Evolutionary conservation across 768 basidiomycete species (phyloP).

Genomic region (Tylopilus sp.): DNA sequence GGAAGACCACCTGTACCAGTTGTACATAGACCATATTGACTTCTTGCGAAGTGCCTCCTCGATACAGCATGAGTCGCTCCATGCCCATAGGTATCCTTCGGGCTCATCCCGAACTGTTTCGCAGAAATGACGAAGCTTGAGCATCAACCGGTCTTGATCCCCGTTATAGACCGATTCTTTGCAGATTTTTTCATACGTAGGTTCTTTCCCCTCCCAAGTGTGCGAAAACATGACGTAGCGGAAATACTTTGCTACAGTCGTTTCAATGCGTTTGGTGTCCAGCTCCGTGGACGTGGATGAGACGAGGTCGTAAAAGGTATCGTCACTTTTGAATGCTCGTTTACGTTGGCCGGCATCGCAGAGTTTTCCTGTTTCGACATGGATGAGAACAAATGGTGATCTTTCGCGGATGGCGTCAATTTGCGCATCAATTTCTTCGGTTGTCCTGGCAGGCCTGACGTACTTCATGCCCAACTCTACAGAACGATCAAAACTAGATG

Average conservation of each 20-base stretch:
- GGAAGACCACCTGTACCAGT: too few species aligned
- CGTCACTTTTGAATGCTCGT: neutral
- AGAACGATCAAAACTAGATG: neutral
- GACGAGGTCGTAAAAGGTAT: neutral
- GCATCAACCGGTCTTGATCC: neutral
- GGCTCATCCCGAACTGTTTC: neutral
- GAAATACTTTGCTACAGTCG: neutral
- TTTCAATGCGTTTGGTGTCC: neutral
- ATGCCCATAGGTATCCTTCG: neutral
- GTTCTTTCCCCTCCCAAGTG: conserved; percentile 5
- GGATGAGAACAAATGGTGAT: conserved; percentile 1
- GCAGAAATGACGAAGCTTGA: neutral
- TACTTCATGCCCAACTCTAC: neutral
- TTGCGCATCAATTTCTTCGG: neutral
- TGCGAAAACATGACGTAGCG: conserved; percentile 7
- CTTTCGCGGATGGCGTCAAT: neutral
- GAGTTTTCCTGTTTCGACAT: neutral
- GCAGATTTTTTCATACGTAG: neutral
- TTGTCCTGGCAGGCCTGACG: neutral
- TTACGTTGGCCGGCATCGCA: neutral
- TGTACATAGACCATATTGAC: conserved; percentile 6
- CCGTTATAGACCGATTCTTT: neutral
- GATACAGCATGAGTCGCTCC: too few species aligned
- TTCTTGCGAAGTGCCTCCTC: neutral
- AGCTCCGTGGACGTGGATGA: neutral